Evolutionary conservation across 164 flowering plant species (phyloP), one percentile per base, ranked within the genome.

Genomic region (Tinospora cordifolia): DNA sequence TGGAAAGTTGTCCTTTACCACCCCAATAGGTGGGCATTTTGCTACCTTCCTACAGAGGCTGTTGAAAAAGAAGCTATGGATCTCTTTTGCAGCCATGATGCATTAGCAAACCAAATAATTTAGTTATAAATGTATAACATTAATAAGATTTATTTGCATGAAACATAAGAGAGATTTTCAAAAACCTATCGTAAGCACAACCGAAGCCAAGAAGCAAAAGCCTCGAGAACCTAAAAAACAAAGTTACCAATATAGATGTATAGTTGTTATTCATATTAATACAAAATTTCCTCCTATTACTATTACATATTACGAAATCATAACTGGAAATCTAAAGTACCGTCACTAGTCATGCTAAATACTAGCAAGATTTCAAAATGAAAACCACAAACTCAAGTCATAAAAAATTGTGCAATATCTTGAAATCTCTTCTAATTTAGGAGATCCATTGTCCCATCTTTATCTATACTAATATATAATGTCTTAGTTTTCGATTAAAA

Each of bases 151-250:
- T 54, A 8, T 54, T 54, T 19, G 24, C 22, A 54, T 9, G 17
- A 62, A 13, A 7, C 66, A 25, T 17, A n/a, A 47, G 15, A 2
- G 57, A 47, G 54, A 54, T 17, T 54, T 9, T 5, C 22, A 19
- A 67, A 76, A 71, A 49, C 82, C 60, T 84, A 95, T 98, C 92
- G 89, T 70, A 89, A 92, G 77, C 85, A 84, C 68, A 95, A 81
- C 54, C 97, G 90, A 69, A 95, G 87, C 99, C 99, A 95, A 67
- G 99, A 90, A 67, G 94, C 92, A 85, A 95, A 95, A 54, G 97
- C 99, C 84, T 92, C 96, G 47, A 95, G 94, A 75, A 88, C 98
- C 99, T 95, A 87, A 71, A 38, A 77, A 57, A 59, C 22, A 69
- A 74, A 59, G 68, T 60, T 66, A 74, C 30, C 30, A 69, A 54